Conservation (phyloP, 768 basidiomycete species). For the Lactifluus pinguis region DNA sequence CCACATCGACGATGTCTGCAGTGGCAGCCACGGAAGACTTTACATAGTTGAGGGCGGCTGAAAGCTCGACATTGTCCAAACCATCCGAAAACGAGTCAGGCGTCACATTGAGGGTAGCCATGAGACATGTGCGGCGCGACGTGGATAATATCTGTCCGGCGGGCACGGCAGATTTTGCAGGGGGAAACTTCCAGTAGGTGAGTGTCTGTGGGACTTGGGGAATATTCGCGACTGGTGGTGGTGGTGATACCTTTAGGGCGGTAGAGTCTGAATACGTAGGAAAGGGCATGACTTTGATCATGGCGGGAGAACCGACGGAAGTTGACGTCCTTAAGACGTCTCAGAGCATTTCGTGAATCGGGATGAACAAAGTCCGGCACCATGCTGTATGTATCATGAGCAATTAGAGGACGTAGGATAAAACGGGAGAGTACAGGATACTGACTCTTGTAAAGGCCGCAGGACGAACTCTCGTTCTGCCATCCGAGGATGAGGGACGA, state of each 20-base stretch:
- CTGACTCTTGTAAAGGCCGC: conserved; percentile 80
- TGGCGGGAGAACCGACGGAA: conserved; percentile 33
- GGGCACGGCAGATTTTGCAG: not conserved
- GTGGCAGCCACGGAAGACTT: conserved; percentile 41
- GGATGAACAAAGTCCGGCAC: conserved; percentile 72
- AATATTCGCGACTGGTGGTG: conserved; percentile 16
- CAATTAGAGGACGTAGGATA: not conserved
- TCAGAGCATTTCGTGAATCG: conserved; percentile 39
- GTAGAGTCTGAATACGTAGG: conserved; percentile 40
- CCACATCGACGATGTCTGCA: conserved; percentile 81
- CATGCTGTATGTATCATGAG: conserved; percentile 43
- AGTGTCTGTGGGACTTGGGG: conserved; percentile 29
- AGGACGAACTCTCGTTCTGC: conserved; percentile 89
- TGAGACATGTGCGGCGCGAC: conserved; percentile 50
- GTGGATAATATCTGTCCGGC: conserved; percentile 19
- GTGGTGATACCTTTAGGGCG: not conserved
- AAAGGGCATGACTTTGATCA: conserved; percentile 71
- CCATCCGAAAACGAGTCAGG: conserved; percentile 98
- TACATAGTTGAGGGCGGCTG: conserved; percentile 47
- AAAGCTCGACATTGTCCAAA: conserved; percentile 41
- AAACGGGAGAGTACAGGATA: conserved; percentile 12
- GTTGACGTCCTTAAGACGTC: conserved; percentile 28
- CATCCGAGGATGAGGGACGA: conserved; percentile 78
- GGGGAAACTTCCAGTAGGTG: conserved; percentile 42
- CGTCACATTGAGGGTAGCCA: conserved; percentile 89